Evolutionary conservation across 2,329 filamentous ascomycete species (phyloP), one percentile per base, ranked within the genome.

Genomic region (Pseudopyrenochaeta lycopersici): DNA sequence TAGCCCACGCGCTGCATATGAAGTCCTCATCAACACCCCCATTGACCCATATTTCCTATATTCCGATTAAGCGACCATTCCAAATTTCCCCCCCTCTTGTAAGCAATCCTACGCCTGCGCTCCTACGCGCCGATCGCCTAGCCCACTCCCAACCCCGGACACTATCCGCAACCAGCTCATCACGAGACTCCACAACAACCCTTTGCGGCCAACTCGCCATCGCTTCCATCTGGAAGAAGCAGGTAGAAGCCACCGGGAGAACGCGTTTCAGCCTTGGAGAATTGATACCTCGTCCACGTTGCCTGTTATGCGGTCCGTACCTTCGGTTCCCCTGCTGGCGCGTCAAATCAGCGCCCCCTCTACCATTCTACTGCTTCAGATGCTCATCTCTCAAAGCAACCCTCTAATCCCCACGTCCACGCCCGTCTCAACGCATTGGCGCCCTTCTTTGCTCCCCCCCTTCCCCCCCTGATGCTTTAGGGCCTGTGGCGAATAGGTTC

Each of bases 51-150:
- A 35, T 43, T 31, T 39, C 46, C 31, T 49, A 51, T 54, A 54
- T 59, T 56, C 55, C 55, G 52, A 54, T 43, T 50, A 23, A 17
- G 40, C 40, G 33, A 51, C 53, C 53, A 45, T 35, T 21, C 42
- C 47, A 59, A 56, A 27, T 5, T 27, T 27, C 63, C 53, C 58
- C 52, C 54, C 38, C 29, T 39, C n/a, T 38, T 31, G 45, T 47
- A 23, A 30, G 46, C 18, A 45, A 27, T 33, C 31, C 49, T 56
- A 45, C 47, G 43, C 46, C 52, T 52, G 50, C 54, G 44, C 31
- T 46, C 46, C 45, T 36, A 35, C 53, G 51, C 55, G 60, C 54
- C 54, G 32, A 60, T 62, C 61, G 57, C 36, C 36, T 39, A 39
- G 21, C 36, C 36, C n/a, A n/a, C n/a, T n/a, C n/a, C 21, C 36